Conservation (phyloP, 169 alveolate genomes). For the Blepharisma undulans region DNA sequence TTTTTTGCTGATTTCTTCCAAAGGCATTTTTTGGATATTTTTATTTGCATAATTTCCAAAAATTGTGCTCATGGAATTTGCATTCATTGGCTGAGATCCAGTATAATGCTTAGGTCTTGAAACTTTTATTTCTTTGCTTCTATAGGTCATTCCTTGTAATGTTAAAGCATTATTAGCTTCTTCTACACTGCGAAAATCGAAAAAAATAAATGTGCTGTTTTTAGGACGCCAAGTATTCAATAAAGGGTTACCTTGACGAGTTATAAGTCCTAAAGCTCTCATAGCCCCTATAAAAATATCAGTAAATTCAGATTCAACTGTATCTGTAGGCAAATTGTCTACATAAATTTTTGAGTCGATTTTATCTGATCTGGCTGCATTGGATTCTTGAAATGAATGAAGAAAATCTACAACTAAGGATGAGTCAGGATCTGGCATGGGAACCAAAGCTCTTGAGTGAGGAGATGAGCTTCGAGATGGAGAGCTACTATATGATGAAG, state of each 20-base stretch:
- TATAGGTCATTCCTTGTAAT: slow-evolving; percentile 57
- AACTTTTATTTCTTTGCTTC: slow-evolving; percentile 52
- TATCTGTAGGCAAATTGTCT: not conserved
- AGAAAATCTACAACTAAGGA: not conserved
- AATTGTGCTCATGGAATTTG: slow-evolving; percentile 17
- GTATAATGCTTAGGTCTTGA: slow-evolving; percentile 62
- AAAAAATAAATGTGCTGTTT: slow-evolving; percentile 93
- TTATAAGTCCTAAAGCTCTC: not conserved
- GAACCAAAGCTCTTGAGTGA: not conserved
- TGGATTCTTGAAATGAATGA: not conserved
- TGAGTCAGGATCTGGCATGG: slow-evolving; percentile 43
- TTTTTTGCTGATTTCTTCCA: slow-evolving; percentile 48
- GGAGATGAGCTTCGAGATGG: not conserved
- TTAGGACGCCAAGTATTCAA: slow-evolving; percentile 92
- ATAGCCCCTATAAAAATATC: not conserved
- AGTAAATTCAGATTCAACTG: not conserved
- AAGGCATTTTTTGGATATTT: not conserved
- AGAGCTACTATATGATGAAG: slow-evolving; percentile 2
- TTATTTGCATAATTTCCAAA: slow-evolving; percentile 27
- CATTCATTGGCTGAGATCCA: slow-evolving; percentile 49
- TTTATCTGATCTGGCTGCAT: slow-evolving; percentile 15
- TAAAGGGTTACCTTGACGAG: slow-evolving; percentile 80
- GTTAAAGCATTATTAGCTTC: slow-evolving; percentile 86
- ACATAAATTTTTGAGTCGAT: slow-evolving; percentile 26
- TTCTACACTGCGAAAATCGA: slow-evolving; percentile 94